Conservation (phyloP, 2,329 filamentous ascomycete species). For the Claviceps sorghi region DNA sequence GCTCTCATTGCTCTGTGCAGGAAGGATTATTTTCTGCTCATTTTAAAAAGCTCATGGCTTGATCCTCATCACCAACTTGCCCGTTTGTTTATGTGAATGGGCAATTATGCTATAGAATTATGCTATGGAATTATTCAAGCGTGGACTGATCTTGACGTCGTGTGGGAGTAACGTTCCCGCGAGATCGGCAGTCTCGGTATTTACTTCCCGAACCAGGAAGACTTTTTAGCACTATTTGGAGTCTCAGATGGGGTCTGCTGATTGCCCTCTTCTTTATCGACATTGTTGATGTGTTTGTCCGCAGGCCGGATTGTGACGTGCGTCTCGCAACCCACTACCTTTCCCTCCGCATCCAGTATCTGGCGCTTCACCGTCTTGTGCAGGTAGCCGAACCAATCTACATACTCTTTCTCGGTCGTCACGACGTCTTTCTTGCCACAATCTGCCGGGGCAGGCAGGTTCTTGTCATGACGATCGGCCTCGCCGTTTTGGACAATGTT, state of each 20-base stretch:
- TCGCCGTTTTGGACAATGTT: conserved; percentile 14
- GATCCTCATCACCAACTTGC: not conserved
- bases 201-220: conserved; percentile 28
- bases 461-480: conserved; percentile 3
- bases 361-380: conserved; percentile 27
- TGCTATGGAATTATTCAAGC: too few relatives aligned
- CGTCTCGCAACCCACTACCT: conserved; percentile 25
- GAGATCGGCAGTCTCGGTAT: not conserved
- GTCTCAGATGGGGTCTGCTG: not conserved
- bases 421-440: conserved; percentile 19
- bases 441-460: conserved; percentile 5
- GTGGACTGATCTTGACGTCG: too few relatives aligned
- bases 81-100: not conserved
- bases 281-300: conserved; percentile 9
- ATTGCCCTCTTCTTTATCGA: not conserved
- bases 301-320: conserved; percentile 19
- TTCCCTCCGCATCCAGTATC: conserved; percentile 26
- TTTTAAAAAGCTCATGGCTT: not conserved
- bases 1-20: not conserved
- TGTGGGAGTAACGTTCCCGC: not conserved
- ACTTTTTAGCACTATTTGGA: conserved; percentile 11
- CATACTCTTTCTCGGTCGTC: conserved; percentile 24
- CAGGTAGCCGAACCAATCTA: conserved; percentile 28
- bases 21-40: not conserved
- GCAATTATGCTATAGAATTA: not conserved